phyloP scores from a whole-genome alignment of 208 protist species.

The Angomonas deanei region DNA sequence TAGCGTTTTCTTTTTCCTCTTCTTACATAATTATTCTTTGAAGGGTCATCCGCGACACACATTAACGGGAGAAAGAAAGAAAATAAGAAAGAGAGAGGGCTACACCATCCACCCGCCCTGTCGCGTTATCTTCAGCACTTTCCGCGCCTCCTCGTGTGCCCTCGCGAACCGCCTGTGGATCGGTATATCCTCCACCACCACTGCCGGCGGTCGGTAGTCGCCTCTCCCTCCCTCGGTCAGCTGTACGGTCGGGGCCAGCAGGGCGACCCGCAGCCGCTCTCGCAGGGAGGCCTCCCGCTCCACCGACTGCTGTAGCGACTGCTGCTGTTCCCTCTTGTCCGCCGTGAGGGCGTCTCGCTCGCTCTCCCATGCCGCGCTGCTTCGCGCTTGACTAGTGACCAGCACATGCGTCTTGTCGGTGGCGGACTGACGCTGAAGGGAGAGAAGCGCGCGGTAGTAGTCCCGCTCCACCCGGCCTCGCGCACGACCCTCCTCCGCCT shows the following conservation, averaged over 20 bases:
- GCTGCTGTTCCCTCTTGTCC: too few relatives aligned
- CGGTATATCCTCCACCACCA: slow-evolving; percentile 32
- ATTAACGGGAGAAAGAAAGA: background rate
- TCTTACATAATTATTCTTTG: background rate
- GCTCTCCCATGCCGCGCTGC: too few relatives aligned
- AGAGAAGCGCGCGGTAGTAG: too few relatives aligned
- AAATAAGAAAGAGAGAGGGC: background rate
- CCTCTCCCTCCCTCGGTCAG: background rate
- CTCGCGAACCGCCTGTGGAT: slow-evolving; percentile 73
- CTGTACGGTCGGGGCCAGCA: background rate
- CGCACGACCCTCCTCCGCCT: too few relatives aligned
- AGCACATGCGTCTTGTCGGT: too few relatives aligned
- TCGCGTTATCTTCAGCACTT: slow-evolving; percentile 40
- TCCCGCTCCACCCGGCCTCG: too few relatives aligned
- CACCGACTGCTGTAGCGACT: background rate
- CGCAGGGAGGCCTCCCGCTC: background rate
- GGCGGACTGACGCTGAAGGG: too few relatives aligned
- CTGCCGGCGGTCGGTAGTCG: slow-evolving; percentile 8
- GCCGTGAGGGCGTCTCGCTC: too few relatives aligned
- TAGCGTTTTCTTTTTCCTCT: background rate
- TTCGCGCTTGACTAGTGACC: too few relatives aligned
- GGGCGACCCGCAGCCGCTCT: background rate
- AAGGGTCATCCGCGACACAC: background rate
- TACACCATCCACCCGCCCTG: slow-evolving; percentile 17
- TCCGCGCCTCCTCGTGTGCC: slow-evolving; percentile 67